Base-by-base conservation (phyloP, 2,329 filamentous ascomycete species). In the Talaromyces sp. region DNA sequence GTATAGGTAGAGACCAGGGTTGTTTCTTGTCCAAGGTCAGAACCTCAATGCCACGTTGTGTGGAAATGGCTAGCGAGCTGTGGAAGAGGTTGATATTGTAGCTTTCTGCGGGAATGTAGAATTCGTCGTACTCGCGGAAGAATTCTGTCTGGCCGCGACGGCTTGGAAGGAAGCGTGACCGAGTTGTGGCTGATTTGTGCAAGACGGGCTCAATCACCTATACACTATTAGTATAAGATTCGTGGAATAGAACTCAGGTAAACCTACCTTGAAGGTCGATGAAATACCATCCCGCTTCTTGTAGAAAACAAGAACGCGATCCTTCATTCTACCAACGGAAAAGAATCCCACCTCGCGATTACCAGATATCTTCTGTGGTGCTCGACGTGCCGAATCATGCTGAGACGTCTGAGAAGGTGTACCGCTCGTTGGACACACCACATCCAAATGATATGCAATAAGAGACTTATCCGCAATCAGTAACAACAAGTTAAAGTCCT, bases 61-160 rank as follows among this genome's bases (percentile, higher is more conserved):
- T 98, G 22, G 92, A 89, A 58, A 99, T 92, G 10, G 95, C 92
- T 62, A 99, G 90, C 68, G 93, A 96, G 0, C 90, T 92, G 76
- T 97, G 92, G 86, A 98, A 99, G 61, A 99, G 86, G 77, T 97
- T 98, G 75, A 99, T 91, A 58, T 91, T 92, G 77, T 90, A 97
- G 77, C 93, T 97, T 75, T 99, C 96, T 2, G 91, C 90, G 0
- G 95, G 95, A 71, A 99, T 93, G 80, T 98, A 99, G 79, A 99
- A 99, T 71, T 98, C 95, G 80, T 99, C 95, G 76, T 93, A 99
- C 75, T 99, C 95, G 68, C 95, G 90, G 88, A 98, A 99, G 72
- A 94, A 94, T 72, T 99, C 95, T 0, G 94, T 97, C 67, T 86
- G 88, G 22, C 92, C 92, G 34, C 85, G 84, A 10, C 86, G 85